Evolutionary conservation across 2,329 filamentous ascomycete genomes (phyloP).

Genomic region (Cladosporium austrohemisphaericum): DNA sequence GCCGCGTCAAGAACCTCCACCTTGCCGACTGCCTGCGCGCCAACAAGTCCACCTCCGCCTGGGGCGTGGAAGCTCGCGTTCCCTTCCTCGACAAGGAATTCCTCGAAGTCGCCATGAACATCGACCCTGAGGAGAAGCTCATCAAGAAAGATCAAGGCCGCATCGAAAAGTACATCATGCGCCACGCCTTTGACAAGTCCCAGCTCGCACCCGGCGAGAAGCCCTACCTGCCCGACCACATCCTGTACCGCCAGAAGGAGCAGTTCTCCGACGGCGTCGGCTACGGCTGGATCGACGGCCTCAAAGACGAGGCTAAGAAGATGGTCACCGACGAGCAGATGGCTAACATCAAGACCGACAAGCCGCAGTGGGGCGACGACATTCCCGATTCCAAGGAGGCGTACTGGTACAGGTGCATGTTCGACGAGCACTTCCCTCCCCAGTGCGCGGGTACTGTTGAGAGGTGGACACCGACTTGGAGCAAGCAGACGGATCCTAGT

Average conservation of each 20-base stretch:
- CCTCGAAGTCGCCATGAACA: conserved; percentile 86
- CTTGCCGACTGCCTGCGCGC: conserved; percentile 93
- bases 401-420: conserved; percentile 98
- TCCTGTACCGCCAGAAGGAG: conserved; percentile 98
- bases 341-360: conserved; percentile 72
- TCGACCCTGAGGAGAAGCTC: conserved; percentile 94
- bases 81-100: conserved; percentile 98
- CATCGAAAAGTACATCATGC: conserved; percentile 96
- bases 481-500: conserved; percentile 90
- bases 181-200: conserved; percentile 93
- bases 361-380: conserved; percentile 90
- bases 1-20: conserved; percentile 93
- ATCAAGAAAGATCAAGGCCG: conserved; percentile 63
- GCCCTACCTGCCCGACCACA: conserved; percentile 91
- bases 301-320: conserved; percentile 89
- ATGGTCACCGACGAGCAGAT: conserved; percentile 96
- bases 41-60: conserved; percentile 98
- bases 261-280: conserved; percentile 98
- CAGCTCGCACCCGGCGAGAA: conserved; percentile 70
- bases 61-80: conserved; percentile 96
- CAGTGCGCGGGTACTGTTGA: conserved; percentile 88
- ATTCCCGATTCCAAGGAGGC: conserved; percentile 96
- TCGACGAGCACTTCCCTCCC: conserved; percentile 95
- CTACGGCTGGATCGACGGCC: conserved; percentile 96
- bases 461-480: conserved; percentile 98